phyloP scores from a whole-genome alignment of 2,329 filamentous ascomycete species.

The Byssochlamys sp. region DNA sequence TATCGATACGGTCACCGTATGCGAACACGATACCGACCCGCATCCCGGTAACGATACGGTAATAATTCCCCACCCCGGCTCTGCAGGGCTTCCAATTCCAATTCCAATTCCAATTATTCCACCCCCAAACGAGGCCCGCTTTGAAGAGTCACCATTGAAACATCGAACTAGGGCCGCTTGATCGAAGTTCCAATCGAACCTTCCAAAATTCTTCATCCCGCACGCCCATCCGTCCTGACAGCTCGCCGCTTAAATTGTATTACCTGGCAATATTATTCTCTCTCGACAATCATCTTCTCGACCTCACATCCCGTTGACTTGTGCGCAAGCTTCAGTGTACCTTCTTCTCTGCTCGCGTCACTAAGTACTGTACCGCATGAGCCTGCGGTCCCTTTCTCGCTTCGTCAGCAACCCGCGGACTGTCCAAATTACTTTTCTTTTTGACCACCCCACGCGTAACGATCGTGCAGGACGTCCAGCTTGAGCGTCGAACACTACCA shows the following conservation, averaged over 20 bases:
- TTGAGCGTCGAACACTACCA: slow-evolving; percentile 1
- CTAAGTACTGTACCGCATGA: not conserved
- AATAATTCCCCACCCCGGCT: not conserved
- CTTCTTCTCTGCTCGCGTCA: not conserved
- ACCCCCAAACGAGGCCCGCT: not conserved
- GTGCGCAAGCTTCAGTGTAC: not conserved
- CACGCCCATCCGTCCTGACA: not conserved
- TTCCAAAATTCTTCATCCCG: not conserved
- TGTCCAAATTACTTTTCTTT: not conserved
- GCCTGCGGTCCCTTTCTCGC: not conserved
- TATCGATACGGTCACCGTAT: not conserved
- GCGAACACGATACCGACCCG: not conserved
- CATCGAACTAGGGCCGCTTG: not conserved
- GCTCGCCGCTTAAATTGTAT: not conserved
- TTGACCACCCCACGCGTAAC: not conserved
- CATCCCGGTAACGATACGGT: not conserved
- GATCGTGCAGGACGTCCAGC: not conserved
- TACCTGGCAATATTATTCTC: not conserved
- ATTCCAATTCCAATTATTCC: not conserved
- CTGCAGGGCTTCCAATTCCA: not conserved
- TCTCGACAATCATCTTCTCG: not conserved
- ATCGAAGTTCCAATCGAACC: slow-evolving; percentile 1
- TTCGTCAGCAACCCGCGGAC: not conserved
- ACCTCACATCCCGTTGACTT: not conserved
- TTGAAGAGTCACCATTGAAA: slow-evolving; percentile 1